Evolutionary conservation across 257 asterid species (phyloP).

Genomic region (Ballota nigra): DNA sequence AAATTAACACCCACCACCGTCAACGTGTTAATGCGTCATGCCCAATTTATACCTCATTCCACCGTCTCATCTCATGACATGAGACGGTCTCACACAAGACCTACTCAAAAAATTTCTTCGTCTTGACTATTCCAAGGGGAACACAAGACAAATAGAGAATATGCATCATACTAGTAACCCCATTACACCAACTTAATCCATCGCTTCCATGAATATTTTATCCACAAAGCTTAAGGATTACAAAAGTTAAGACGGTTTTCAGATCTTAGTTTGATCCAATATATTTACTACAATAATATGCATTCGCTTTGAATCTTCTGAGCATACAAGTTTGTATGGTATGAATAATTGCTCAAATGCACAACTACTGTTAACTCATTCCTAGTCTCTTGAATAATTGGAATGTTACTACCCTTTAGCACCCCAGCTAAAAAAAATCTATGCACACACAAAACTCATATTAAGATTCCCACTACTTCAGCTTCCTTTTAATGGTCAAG

Average conservation of each 20-base stretch:
- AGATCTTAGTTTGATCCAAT: conserved; percentile 8
- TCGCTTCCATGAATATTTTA: background rate
- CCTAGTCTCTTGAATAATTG: background rate
- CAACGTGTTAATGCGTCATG: too few relatives aligned
- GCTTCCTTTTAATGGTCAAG: background rate
- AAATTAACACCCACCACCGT: too few relatives aligned
- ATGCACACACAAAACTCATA: background rate
- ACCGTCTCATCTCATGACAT: too few relatives aligned
- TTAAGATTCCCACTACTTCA: background rate
- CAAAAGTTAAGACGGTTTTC: background rate
- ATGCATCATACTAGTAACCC: background rate
- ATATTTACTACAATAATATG: background rate
- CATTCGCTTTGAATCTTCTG: background rate
- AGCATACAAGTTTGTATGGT: background rate
- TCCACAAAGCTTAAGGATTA: conserved; percentile 2
- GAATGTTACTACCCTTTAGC: background rate
- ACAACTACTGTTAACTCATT: background rate
- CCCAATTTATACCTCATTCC: too few relatives aligned
- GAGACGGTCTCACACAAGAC: too few relatives aligned
- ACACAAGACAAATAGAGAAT: background rate
- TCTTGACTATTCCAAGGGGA: background rate
- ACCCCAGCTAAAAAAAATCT: background rate
- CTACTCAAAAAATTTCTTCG: too few relatives aligned
- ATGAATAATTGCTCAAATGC: background rate
- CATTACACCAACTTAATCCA: background rate